These are phyloP conservation scores for Rhododendron ovatum DNA, from an alignment of 148 eudicot species.

Conservation along the genomic window DNA sequence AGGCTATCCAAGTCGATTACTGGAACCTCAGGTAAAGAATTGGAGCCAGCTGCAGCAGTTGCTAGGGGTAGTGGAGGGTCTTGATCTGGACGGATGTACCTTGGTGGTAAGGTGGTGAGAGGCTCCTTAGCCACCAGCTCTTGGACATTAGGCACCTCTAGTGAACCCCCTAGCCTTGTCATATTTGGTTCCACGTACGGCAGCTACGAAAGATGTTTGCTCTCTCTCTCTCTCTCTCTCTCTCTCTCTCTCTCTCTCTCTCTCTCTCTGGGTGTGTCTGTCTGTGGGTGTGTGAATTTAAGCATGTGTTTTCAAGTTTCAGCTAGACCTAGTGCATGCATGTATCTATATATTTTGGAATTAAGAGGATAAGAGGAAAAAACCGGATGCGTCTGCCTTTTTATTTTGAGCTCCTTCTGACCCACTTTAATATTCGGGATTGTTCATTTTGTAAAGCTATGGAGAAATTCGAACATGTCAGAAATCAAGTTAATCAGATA, in stretches of 20 bases:
- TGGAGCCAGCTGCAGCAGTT: background rate
- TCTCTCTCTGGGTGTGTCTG: background rate
- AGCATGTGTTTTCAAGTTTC: background rate
- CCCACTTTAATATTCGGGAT: too few relatives aligned
- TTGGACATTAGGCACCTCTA: background rate
- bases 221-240: background rate
- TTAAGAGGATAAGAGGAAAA: too few relatives aligned
- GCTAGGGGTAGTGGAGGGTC: background rate
- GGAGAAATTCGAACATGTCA: too few relatives aligned
- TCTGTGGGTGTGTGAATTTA: background rate
- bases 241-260: too few relatives aligned
- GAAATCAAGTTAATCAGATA: too few relatives aligned
- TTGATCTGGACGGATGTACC: background rate
- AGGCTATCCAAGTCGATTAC: background rate
- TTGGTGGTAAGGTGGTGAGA: background rate
- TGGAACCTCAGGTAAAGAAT: background rate
- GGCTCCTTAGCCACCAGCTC: constrained; percentile 5
- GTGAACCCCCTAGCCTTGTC: background rate
- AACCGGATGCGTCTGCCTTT: too few relatives aligned
- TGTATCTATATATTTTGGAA: too few relatives aligned
- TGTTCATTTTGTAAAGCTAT: too few relatives aligned
- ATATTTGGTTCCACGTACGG: background rate
- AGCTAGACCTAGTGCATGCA: background rate
- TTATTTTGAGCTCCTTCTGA: too few relatives aligned
- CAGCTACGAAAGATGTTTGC: background rate